Conservation (phyloP, 2,329 filamentous ascomycete species). For the Stagonosporopsis tanaceti region DNA sequence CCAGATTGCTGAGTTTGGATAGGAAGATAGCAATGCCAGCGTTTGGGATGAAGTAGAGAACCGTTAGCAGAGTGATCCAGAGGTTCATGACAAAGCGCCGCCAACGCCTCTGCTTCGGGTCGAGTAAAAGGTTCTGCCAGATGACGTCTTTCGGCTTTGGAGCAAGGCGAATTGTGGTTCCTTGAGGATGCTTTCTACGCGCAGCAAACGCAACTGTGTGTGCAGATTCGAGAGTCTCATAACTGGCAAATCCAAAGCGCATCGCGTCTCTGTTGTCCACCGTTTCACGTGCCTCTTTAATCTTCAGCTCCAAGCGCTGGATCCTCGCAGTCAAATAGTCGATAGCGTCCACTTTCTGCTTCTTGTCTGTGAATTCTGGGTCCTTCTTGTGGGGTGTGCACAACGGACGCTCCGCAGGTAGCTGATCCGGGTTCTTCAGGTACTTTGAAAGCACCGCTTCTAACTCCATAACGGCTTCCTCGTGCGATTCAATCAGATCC, state of each 20-base stretch:
- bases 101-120: slow-evolving; percentile 71
- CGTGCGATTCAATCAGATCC: slow-evolving; percentile 82
- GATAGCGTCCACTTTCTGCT: slow-evolving; percentile 88
- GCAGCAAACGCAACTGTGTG: slow-evolving; percentile 85
- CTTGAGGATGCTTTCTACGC: slow-evolving; percentile 80
- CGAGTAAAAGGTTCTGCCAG: slow-evolving; percentile 89
- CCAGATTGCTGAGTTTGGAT: slow-evolving; percentile 83
- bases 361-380: slow-evolving; percentile 64
- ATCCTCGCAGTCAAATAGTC: slow-evolving; percentile 91
- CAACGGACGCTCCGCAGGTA: slow-evolving; percentile 78
- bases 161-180: slow-evolving; percentile 78
- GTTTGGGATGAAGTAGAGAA: slow-evolving; percentile 91
- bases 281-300: slow-evolving; percentile 80
- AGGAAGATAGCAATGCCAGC: slow-evolving; percentile 93
- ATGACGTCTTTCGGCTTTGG: slow-evolving; percentile 91
- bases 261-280: slow-evolving; percentile 89
- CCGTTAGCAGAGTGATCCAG: slow-evolving; percentile 81
- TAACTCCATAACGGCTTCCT: slow-evolving; percentile 79
- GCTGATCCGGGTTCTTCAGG: slow-evolving; percentile 81
- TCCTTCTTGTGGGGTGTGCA: slow-evolving; percentile 85
- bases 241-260: slow-evolving; percentile 94
- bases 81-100: slow-evolving; percentile 80
- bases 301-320: slow-evolving; percentile 79
- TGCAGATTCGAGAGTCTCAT: slow-evolving; percentile 84
- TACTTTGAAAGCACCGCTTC: slow-evolving; percentile 89